Conservation (phyloP, 345 rosid genomes). For the Pistacia atlantica region DNA sequence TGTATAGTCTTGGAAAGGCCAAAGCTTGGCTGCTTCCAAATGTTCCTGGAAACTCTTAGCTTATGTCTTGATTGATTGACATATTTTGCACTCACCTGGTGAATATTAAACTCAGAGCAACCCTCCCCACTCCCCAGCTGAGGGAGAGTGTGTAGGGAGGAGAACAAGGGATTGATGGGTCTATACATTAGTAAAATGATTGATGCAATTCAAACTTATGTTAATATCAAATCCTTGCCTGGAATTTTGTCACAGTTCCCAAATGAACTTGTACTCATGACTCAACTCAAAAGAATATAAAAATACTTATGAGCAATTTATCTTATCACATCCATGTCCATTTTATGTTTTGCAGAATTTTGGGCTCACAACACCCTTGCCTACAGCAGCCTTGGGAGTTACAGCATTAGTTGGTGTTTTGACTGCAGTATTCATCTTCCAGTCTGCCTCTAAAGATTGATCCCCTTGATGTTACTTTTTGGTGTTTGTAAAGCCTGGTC, state of each 20-base stretch:
- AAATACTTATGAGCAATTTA: background rate
- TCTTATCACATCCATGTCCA: constrained; percentile 6
- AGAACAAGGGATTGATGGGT: background rate
- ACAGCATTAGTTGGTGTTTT: constrained; percentile 80
- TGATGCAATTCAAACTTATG: background rate
- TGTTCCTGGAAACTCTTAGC: background rate
- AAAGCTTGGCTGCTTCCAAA: background rate
- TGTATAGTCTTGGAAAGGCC: background rate
- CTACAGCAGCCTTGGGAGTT: constrained; percentile 79
- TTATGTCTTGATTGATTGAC: background rate
- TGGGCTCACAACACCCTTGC: constrained; percentile 76
- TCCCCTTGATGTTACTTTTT: constrained; percentile 1
- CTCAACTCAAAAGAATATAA: background rate
- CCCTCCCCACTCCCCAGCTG: too few relatives aligned
- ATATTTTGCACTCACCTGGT: background rate
- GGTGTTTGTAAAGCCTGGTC: constrained; percentile 27
- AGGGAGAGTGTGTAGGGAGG: background rate
- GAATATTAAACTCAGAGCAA: background rate
- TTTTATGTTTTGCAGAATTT: constrained; percentile 67
- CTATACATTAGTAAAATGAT: background rate
- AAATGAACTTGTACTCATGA: background rate
- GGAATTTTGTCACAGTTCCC: background rate
- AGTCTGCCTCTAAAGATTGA: constrained; percentile 77
- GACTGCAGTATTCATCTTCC: constrained; percentile 86
- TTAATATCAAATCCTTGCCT: background rate